Percentiles rank a stretch among this genome's conserved stretches.
Evolutionary conservation across 2,329 filamentous ascomycete species (phyloP).

Genomic region (Reticulascus tulasneorum): DNA sequence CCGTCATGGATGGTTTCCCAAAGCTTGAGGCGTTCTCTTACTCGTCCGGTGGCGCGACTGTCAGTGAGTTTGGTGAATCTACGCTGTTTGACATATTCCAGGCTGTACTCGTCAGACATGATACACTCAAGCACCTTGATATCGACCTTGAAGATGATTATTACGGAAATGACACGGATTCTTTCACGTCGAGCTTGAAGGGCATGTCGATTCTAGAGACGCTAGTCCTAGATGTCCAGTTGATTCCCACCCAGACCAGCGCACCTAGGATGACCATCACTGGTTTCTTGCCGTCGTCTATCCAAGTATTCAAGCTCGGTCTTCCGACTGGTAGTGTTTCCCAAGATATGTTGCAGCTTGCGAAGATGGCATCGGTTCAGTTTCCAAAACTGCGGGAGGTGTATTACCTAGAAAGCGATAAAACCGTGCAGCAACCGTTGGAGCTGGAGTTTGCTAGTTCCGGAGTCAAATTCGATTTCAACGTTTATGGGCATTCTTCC

Average conservation of each 20-base stretch:
- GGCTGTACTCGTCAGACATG: slow-evolving; percentile 1
- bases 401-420: too few relatives aligned
- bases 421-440: too few relatives aligned
- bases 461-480: too few relatives aligned
- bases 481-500: too few relatives aligned
- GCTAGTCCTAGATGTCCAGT: slow-evolving; percentile 2
- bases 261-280: background rate
- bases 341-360: slow-evolving; percentile 1
- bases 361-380: background rate
- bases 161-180: too few relatives aligned
- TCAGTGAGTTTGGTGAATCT: background rate
- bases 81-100: background rate
- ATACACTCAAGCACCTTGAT: slow-evolving; percentile 1
- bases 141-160: background rate
- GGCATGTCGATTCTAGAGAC: slow-evolving; percentile 1
- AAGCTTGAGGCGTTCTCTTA: slow-evolving; percentile 1
- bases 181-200: background rate
- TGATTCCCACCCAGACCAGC: too few relatives aligned
- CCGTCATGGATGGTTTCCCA: slow-evolving; percentile 1
- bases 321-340: background rate
- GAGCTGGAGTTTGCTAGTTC: too few relatives aligned
- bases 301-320: slow-evolving; percentile 2
- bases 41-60: background rate
- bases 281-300: slow-evolving; percentile 1
- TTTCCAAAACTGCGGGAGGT: too few relatives aligned